Evolutionary conservation across 306 rosid species (phyloP), one percentile per base, ranked within the genome.

Genomic region (Rosa chinensis): DNA sequence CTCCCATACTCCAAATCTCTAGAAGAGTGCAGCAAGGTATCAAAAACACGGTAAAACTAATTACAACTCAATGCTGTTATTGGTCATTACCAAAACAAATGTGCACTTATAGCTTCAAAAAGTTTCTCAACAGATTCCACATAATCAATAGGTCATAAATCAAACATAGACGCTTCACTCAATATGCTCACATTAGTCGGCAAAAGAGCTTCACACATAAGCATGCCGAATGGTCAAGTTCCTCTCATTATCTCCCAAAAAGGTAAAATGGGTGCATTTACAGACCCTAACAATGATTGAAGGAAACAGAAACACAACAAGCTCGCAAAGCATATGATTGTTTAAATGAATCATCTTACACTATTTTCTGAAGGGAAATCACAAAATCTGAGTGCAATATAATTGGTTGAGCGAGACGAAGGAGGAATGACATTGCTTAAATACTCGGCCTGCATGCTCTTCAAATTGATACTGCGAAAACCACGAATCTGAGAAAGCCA

Each of bases 381-480:
- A 32, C 76, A 77, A 79, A 90, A 95, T 86, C 97, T 90, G 86
- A 95, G 96, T 81, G 98, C 97, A 79, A 95, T 86, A 20, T 92
- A 92, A 82, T 95, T 95, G 56, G 92, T 83, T 53, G 98, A 86
- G 66, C 99, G 99, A 73, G 99, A 95, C 62, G 92, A 81, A 17
- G 95, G 94, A 82, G 99, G 99, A 77, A 95, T 83, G 47, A 91
- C 76, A 81, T 92, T 89, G 89, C 89, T 77, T 42, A 82, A 75
- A 83, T 95, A 89, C 86, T 91, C 99, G 58, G 94, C 88, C 79
- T 92, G 99, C 87, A 92, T 90, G 81, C 86, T 93, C 92, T 91
- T 95, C 92, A 95, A 84, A 84, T 95, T 95, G 82, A 95, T 90
- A 88, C 98, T 95, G 97, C 93, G 90, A 95, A 92, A 92, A 92